phyloP scores from a whole-genome alignment of 108 stramenopile genomes.

The Skeletonema tropicum region DNA sequence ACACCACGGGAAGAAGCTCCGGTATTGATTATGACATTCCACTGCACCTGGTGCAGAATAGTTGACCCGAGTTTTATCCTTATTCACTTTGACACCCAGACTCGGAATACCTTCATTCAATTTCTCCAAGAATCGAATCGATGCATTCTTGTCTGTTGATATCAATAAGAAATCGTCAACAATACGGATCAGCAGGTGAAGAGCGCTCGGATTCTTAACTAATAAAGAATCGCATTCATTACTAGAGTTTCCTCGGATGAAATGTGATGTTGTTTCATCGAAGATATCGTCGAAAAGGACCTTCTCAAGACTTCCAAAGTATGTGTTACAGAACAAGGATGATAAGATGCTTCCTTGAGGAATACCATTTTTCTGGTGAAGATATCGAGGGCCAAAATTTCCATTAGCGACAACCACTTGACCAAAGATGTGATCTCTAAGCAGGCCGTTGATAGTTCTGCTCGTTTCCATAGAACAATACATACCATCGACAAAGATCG shows the following conservation, averaged over 20 bases:
- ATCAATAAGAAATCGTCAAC: slow-evolving; percentile 91
- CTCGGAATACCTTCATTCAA: slow-evolving; percentile 60
- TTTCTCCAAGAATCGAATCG: slow-evolving; percentile 57
- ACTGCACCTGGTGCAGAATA: slow-evolving; percentile 8
- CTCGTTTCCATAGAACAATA: slow-evolving; percentile 51
- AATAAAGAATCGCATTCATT: slow-evolving; percentile 9
- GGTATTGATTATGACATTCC: slow-evolving; percentile 1
- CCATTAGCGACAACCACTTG: slow-evolving; percentile 69
- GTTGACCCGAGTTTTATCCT: slow-evolving; percentile 62
- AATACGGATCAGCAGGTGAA: slow-evolving; percentile 64
- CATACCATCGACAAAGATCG: slow-evolving; percentile 56
- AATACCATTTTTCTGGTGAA: slow-evolving; percentile 78
- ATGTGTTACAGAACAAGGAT: slow-evolving; percentile 88
- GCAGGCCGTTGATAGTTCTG: slow-evolving; percentile 49
- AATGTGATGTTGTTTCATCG: slow-evolving; percentile 15
- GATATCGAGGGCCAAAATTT: slow-evolving; percentile 47
- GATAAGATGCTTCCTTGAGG: slow-evolving; percentile 89
- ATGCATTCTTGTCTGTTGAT: slow-evolving; percentile 43
- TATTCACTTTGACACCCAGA: slow-evolving; percentile 77
- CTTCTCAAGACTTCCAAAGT: slow-evolving; percentile 88
- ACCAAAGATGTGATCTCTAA: slow-evolving; percentile 72
- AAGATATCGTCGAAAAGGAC: slow-evolving; percentile 60
- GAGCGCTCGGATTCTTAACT: slow-evolving; percentile 12
- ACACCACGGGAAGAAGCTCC: slow-evolving; percentile 78
- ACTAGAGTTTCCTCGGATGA: slow-evolving; percentile 24